Evolutionary conservation across 2,329 filamentous ascomycete species (phyloP).

Genomic region (Neopestalotiopsis sp.): DNA sequence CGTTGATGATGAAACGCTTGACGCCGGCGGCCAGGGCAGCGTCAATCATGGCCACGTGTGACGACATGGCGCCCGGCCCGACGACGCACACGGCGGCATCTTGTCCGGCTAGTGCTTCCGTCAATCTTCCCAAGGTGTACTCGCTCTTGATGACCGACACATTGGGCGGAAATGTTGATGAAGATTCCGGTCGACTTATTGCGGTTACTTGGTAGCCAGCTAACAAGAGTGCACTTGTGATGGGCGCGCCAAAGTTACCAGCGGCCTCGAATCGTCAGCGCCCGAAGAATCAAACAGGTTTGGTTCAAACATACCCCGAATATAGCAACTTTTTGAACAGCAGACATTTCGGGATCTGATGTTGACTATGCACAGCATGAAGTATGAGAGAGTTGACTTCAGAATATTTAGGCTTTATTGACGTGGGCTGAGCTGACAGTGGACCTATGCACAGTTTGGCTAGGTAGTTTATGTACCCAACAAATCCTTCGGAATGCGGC

Average conservation of each 20-base stretch:
- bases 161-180: conserved; percentile 27
- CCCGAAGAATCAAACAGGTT: background rate
- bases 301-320: conserved; percentile 30
- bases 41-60: conserved; percentile 32
- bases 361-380: too few species aligned
- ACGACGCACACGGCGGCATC: conserved; percentile 35
- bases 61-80: conserved; percentile 27
- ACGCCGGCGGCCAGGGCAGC: conserved; percentile 37
- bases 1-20: conserved; percentile 36
- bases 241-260: conserved; percentile 35
- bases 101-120: conserved; percentile 30
- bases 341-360: background rate
- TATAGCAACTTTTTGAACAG: conserved; percentile 32
- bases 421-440: background rate
- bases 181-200: conserved; percentile 29
- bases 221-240: conserved; percentile 30
- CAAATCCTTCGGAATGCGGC: too few species aligned
- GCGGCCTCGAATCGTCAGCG: conserved; percentile 26
- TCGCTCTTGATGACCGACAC: conserved; percentile 27
- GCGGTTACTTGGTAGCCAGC: conserved; percentile 33
- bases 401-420: background rate
- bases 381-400: too few species aligned
- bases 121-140: conserved; percentile 29
- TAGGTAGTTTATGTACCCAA: too few species aligned
- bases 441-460: background rate